Base-by-base conservation (phyloP, 345 rosid species). In the Melaleuca quinquenervia region DNA sequence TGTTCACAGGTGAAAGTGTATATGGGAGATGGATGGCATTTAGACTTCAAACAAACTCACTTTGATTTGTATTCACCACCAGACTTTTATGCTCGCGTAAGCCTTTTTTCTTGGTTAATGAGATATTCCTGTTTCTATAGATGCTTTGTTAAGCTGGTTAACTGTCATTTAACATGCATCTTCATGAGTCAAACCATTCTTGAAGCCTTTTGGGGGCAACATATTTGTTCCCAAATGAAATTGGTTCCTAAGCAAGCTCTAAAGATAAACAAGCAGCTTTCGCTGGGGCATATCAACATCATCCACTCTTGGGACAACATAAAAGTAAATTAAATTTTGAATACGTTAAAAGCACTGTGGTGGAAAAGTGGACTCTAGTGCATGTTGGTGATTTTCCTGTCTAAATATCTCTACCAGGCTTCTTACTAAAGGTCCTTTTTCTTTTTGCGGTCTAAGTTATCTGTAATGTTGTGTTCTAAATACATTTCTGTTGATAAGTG, bases 61-160 rank as follows among this genome's bases (percentile, higher is more conserved):
- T 97, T 97, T 82, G 98, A 97, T 89, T 89, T 86, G 29, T 97
- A 85, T 88, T 96, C 99, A 27, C 97, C 99, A 13, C 98, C 98
- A 1, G 98, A 97, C 89, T 95, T 97, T 90, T 95, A 91, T 60
- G 85, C 91, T 48, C 91, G 91, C 89, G 99, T 91, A 92, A 91
- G 91, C 78, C 45, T 70, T 36, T 70, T 36, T 16, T 36, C 45
- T 70, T 70, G 24, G 26, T 70, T 21, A 36, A 36, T 32, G 78
- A 70, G 78, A 64, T 70, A 32, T 41, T 58, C 36, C 70, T 58
- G 18, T 58, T 12, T 58, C 36, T 58, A 58, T 41, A 58, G n/a
- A 70, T 70, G 13, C 24, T 70, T 70, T 70, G 78, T 70, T 32
- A 9, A 70, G 78, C 78, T 9, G 48, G 78, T 8, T 29, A 44